A percentile compares a stretch with the other conserved stretches of the same genome.
Conservation (phyloP, 257 asterid species). For the Cruciata laevipes region DNA sequence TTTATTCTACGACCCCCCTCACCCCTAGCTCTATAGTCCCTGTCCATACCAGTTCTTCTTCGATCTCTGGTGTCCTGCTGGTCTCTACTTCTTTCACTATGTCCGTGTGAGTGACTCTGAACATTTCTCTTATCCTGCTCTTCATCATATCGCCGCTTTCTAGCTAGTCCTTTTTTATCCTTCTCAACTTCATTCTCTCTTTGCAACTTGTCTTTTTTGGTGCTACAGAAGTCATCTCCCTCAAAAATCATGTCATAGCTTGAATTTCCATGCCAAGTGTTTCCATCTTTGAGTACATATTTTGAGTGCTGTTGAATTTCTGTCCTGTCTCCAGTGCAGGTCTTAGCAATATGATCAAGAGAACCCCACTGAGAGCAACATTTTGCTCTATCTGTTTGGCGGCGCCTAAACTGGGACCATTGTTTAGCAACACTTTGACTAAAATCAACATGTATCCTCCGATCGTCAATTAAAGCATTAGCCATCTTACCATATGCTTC, state of each 20-base stretch:
- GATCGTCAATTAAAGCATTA: constrained; percentile 84
- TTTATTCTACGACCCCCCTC: constrained; percentile 25
- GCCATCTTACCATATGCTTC: constrained; percentile 96
- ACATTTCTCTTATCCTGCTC: constrained; percentile 38
- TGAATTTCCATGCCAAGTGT: constrained; percentile 62
- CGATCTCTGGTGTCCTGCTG: constrained; percentile 24
- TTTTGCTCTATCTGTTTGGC: constrained; percentile 51
- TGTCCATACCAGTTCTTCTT: constrained; percentile 37
- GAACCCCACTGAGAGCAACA: constrained; percentile 96
- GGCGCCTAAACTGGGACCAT: constrained; percentile 71
- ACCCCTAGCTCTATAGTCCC: too few relatives aligned
- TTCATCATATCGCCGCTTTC: constrained; percentile 25
- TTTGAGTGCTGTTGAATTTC: constrained; percentile 39
- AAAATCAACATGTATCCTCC: constrained; percentile 94
- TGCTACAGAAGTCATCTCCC: constrained; percentile 54
- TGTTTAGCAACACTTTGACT: constrained; percentile 94
- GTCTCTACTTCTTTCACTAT: constrained; percentile 29
- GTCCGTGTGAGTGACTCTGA: constrained; percentile 29
- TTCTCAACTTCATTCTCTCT: constrained; percentile 37
- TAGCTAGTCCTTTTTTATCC: constrained; percentile 26
- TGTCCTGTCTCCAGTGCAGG: constrained; percentile 63
- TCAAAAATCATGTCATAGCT: constrained; percentile 96
- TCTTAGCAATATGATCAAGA: constrained; percentile 74
- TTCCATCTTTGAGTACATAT: constrained; percentile 58
- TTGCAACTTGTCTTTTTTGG: constrained; percentile 41